Evolutionary conservation across 2,329 filamentous ascomycete species (phyloP).

Genomic region (Calonectria hawksworthii): DNA sequence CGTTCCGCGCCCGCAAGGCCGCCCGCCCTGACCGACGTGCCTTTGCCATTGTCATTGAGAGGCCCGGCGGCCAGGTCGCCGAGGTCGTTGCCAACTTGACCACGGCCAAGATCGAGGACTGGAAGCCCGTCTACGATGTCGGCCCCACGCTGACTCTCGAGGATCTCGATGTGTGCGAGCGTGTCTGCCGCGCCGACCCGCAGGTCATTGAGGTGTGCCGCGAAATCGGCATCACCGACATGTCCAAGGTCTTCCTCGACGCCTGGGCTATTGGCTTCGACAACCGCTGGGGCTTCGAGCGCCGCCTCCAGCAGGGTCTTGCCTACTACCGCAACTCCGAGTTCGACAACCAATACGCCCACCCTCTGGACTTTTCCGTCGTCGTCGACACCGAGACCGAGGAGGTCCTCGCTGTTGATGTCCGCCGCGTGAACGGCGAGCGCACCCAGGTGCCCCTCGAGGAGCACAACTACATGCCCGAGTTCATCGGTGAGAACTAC

Average conservation of each 20-base stretch:
- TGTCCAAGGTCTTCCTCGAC: conserved; percentile 88
- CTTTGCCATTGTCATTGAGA: conserved; percentile 63
- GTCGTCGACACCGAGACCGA: conserved; percentile 62
- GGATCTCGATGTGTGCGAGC: conserved; percentile 82
- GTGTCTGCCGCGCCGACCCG: conserved; percentile 75
- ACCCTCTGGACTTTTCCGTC: conserved; percentile 66
- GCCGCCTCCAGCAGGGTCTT: conserved; percentile 83
- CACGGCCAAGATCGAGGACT: conserved; percentile 55
- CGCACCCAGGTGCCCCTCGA: conserved; percentile 59
- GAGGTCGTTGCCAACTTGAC: conserved; percentile 66
- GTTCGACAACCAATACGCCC: conserved; percentile 76
- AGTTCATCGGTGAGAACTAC: conserved; percentile 53
- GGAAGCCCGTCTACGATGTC: conserved; percentile 62
- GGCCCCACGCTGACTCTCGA: conserved; percentile 78
- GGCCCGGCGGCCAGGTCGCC: conserved; percentile 56
- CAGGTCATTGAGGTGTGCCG: conserved; percentile 84
- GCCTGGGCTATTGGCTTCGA: conserved; percentile 90
- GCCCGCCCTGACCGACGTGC: conserved; percentile 64
- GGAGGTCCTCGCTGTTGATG: conserved; percentile 61
- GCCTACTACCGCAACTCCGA: conserved; percentile 84
- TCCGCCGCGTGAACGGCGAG: conserved; percentile 59
- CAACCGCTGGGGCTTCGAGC: conserved; percentile 78
- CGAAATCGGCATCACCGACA: conserved; percentile 82
- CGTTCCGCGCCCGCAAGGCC: conserved; percentile 66
- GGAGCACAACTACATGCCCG: conserved; percentile 56